These are phyloP conservation scores for Claviceps humidiphila DNA, from an alignment of 2,329 filamentous ascomycete species.

Conservation along the genomic window DNA sequence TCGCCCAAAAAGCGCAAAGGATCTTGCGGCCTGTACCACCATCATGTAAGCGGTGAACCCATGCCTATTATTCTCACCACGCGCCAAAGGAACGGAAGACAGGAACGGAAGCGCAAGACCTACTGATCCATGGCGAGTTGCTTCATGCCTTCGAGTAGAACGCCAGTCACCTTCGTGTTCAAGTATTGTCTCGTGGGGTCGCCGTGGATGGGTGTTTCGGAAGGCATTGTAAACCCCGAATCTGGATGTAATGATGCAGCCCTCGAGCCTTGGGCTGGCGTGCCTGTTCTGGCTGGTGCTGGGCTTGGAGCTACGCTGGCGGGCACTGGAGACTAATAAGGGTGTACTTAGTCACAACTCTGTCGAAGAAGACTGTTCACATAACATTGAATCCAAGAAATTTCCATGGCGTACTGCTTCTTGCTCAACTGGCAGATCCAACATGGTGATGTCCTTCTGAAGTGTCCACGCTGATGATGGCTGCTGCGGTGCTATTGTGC, in stretches of 20 bases:
- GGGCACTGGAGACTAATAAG: constrained; percentile 23
- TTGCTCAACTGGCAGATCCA: constrained; percentile 28
- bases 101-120: constrained; percentile 27
- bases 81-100: neutral
- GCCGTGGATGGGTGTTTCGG: constrained; percentile 49
- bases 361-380: too few relatives aligned
- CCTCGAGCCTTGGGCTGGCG: constrained; percentile 37
- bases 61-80: neutral
- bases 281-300: constrained; percentile 32
- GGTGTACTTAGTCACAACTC: neutral
- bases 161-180: constrained; percentile 56
- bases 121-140: constrained; percentile 57
- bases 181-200: constrained; percentile 58
- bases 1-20: constrained; percentile 58
- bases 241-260: constrained; percentile 46
- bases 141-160: constrained; percentile 64
- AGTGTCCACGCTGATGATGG: constrained; percentile 10
- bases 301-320: constrained; percentile 26
- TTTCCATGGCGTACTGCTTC: constrained; percentile 20
- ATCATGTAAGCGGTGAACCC: neutral
- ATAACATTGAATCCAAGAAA: neutral
- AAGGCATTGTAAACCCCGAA: constrained; percentile 38
- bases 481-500: constrained; percentile 5
- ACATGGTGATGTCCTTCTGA: constrained; percentile 29
- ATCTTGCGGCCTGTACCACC: constrained; percentile 42